Evolutionary conservation across 2,329 filamentous ascomycete genomes (phyloP), one percentile per base, ranked within the genome.

Genomic region (Colletotrichum melonis): DNA sequence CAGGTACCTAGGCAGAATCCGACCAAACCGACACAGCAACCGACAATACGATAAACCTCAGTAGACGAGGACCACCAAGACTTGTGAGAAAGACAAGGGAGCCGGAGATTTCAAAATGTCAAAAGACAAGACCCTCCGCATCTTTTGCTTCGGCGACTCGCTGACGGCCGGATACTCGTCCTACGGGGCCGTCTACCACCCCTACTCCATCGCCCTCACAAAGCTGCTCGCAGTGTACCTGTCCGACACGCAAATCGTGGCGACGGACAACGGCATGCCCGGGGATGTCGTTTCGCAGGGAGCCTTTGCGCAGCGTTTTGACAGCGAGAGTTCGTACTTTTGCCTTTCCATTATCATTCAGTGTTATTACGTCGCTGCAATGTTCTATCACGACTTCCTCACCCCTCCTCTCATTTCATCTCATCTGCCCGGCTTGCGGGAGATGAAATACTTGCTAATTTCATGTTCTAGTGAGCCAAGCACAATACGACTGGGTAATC

Each of bases 121-220:
- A 46, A 56, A 58, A 35, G 68, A 62, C n/a, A 67, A 59, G 67
- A 73, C 82, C 35, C 83, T 91, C 32, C 84, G 86, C 77, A 87
- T 92, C 77, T 86, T 92, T 73, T 92, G 90, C 84, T 90, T 92
- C 80, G 91, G 91, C 79, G 86, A 92, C 84, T 92, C 89, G 52
- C 86, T 93, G 58, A 92, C 91, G 6, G 85, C 84, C 14, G 91
- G 91, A 55, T 91, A 84, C 79, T 82, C 84, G 35, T 65, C 75
- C 71, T 81, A 76, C 58, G 88, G 88, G 24, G 63, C 81, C 16
- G 78, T 74, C 63, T 83, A 82, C 57, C 85, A 89, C 72, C 90
- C 91, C 0, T 93, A 93, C 81, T 84, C 85, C 6, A 77, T 79
- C 28, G 83, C 82, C 69, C 82, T 93, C 16, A 77, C 82, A 73